Base-by-base conservation (phyloP, 2,329 filamentous ascomycete species). In the Diplodia intermedia region DNA sequence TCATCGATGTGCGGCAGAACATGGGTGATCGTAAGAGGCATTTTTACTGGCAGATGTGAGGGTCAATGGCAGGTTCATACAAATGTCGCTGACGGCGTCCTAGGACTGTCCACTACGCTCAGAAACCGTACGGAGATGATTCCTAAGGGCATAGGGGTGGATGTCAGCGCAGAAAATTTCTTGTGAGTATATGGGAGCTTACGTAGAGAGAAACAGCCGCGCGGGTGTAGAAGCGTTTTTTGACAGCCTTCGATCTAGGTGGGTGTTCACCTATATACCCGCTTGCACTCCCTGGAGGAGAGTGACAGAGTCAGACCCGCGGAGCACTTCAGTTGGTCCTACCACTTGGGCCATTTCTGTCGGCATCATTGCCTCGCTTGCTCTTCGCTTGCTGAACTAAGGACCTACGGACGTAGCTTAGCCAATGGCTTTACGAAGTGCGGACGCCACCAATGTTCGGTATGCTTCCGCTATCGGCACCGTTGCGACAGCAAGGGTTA, bases 1-100 rank as follows among this genome's bases (percentile, higher is more conserved):
- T 67, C 38, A 26, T 54, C 3, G 36, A 69, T 9, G 69, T 69
- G 43, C 23, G 69, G n/a, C 61, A 62, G 18, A 65, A 71, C 29
- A 67, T 70, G 20, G 52, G 38, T 4, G 54, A 71, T 26, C 62
- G 60, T 5, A 33, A 43, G n/a, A 66, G 49, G 14, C 49, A 68
- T 29, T 68, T 60, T 29, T 67, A 67, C 47, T 61, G 53, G 53
- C 40, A 52, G 38, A 67, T 67, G 65, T 67, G 29, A 53, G 54
- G 23, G 26, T 15, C 18, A 40, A n/a, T 50, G 18, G 4, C 7
- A 29, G 2, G 2, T 50, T 31, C 15, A 2, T 3, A 11, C 18
- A 11, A 49, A 50, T 62, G 23, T 31, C 26, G 29, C 57, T 62
- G 57, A 62, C 29, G 6, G n/a, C 14, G 7, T 6, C 18, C 57